Conservation (phyloP, 192 early-diverging fungal genomes). For the Entomortierella chlamydospora region DNA sequence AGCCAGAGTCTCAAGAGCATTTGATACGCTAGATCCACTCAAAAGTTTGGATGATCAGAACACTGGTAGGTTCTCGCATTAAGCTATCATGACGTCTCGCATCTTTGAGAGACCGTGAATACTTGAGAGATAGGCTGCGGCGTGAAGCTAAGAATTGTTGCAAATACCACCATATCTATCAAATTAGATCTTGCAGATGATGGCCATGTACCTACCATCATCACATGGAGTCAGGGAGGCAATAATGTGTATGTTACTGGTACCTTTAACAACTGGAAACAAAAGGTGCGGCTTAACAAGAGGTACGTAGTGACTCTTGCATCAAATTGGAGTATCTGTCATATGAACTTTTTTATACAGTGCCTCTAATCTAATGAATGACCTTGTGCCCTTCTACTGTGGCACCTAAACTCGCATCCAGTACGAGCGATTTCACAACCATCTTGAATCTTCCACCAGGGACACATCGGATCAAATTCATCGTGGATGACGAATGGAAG, state of each 20-base stretch:
- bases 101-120: no score
- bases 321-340: no score
- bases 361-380: no score
- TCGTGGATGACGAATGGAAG: slow-evolving; percentile 99
- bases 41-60: slow-evolving; percentile 30
- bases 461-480: slow-evolving; percentile 96
- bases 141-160: no score
- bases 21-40: slow-evolving; percentile 42
- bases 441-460: slow-evolving; percentile 92
- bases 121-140: no score
- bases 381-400: no score
- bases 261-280: slow-evolving; percentile 97
- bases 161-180: no score
- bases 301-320: slow-evolving; percentile 38
- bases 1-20: slow-evolving; percentile 41
- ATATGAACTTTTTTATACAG: neutral
- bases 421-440: slow-evolving; percentile 80
- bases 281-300: slow-evolving; percentile 85
- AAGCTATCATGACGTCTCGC: neutral
- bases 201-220: slow-evolving; percentile 84
- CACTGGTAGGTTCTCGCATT: slow-evolving; percentile 22
- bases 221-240: slow-evolving; percentile 88
- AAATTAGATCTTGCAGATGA: slow-evolving; percentile 6
- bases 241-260: slow-evolving; percentile 92
- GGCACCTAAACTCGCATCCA: slow-evolving; percentile 40